Evolutionary conservation across 2,329 filamentous ascomycete species (phyloP).

Genomic region (Rasamsonia emersonii): DNA sequence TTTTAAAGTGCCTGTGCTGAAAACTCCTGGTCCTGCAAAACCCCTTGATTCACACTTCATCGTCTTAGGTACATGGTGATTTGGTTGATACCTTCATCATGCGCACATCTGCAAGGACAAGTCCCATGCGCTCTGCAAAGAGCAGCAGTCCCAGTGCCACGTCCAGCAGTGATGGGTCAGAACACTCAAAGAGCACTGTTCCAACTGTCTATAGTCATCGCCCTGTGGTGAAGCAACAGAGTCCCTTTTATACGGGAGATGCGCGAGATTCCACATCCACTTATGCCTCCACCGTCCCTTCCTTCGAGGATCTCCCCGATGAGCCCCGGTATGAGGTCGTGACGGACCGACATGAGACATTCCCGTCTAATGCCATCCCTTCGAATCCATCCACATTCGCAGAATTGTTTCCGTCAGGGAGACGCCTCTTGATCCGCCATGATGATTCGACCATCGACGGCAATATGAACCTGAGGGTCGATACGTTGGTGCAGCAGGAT

Average conservation of each 20-base stretch:
- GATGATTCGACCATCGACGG: conserved; percentile 86
- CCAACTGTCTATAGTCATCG: conserved; percentile 29
- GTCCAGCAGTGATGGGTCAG: conserved; percentile 29
- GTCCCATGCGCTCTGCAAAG: conserved; percentile 16
- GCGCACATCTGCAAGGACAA: conserved; percentile 19
- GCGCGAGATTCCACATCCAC: conserved; percentile 62
- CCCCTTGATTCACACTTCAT: no score
- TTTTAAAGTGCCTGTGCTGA: no score
- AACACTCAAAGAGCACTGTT: conserved; percentile 31
- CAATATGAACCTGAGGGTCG: conserved; percentile 91
- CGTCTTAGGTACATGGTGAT: no score
- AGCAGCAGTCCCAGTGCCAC: conserved; percentile 29
- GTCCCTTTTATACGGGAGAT: conserved; percentile 14
- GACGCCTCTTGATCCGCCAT: conserved; percentile 73
- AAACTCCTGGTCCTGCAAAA: no score
- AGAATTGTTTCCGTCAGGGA: conserved; percentile 74
- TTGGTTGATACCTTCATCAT: conserved; percentile 13
- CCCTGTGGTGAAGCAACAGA: conserved; percentile 17
- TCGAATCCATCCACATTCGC: conserved; percentile 77
- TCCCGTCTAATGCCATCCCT: conserved; percentile 59
- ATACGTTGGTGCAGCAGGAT: conserved; percentile 58
- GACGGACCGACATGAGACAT: conserved; percentile 46
- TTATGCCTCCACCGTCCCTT: conserved; percentile 65
- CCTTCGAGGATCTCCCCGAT: conserved; percentile 47
- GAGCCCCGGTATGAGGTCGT: conserved; percentile 45